Evolutionary conservation across 768 basidiomycete genomes (phyloP).

Genomic region (Tremella mesenterica): DNA sequence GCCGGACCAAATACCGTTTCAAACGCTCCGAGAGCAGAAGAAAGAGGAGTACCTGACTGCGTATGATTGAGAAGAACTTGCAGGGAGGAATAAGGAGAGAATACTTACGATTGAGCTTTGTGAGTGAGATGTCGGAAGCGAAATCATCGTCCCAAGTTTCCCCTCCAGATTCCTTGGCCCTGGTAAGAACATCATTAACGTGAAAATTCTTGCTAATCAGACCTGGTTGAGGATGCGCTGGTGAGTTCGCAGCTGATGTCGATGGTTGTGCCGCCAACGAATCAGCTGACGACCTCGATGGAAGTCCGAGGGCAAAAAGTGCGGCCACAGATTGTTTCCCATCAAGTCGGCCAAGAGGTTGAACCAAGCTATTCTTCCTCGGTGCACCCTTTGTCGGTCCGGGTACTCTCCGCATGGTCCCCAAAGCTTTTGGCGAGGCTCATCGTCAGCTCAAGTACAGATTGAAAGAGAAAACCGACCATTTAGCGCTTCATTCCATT

Average conservation of each 20-base stretch:
- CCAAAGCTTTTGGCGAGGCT: slow-evolving; percentile 39
- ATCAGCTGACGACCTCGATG: slow-evolving; percentile 30
- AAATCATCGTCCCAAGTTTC: slow-evolving; percentile 99
- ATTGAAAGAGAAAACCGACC: slow-evolving; percentile 50
- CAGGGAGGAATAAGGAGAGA: background rate
- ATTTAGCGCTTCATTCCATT: slow-evolving; percentile 96
- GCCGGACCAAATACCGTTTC: too few relatives aligned
- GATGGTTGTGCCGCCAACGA: slow-evolving; percentile 26
- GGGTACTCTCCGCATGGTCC: slow-evolving; percentile 28
- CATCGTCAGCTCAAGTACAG: slow-evolving; percentile 38
- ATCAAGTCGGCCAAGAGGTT: background rate
- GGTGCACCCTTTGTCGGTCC: slow-evolving; percentile 8
- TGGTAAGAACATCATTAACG: slow-evolving; percentile 20
- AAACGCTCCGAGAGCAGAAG: too few relatives aligned
- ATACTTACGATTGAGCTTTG: slow-evolving; percentile 62
- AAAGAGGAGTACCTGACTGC: too few relatives aligned
- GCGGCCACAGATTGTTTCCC: background rate
- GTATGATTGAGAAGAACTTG: too few relatives aligned
- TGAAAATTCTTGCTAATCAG: slow-evolving; percentile 53
- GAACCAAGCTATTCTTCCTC: background rate
- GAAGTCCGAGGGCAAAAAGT: slow-evolving; percentile 4
- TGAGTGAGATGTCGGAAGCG: slow-evolving; percentile 80
- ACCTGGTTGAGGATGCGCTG: slow-evolving; percentile 8
- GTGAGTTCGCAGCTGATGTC: slow-evolving; percentile 8
- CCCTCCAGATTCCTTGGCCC: slow-evolving; percentile 27